These are phyloP conservation scores for Turnera subulata DNA, from an alignment of 345 rosid species.

Conservation along the genomic window DNA sequence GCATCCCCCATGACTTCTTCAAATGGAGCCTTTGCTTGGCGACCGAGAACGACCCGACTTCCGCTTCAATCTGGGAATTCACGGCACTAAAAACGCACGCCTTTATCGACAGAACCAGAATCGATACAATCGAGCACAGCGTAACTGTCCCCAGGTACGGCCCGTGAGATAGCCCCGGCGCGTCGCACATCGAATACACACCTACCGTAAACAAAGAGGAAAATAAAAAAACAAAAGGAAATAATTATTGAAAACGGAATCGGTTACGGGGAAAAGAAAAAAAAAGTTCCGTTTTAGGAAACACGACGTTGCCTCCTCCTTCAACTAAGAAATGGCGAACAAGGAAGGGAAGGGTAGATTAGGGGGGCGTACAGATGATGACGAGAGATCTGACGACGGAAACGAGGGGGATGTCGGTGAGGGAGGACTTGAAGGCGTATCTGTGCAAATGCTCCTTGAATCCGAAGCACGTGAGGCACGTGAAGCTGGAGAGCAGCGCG, in stretches of 20 bases:
- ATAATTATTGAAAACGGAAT: background rate
- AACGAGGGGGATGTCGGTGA: slow-evolving; percentile 79
- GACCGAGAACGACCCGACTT: slow-evolving; percentile 54
- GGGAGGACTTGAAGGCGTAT: slow-evolving; percentile 71
- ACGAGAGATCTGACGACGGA: slow-evolving; percentile 79
- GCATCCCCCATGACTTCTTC: slow-evolving; percentile 99
- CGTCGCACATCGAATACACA: slow-evolving; percentile 75
- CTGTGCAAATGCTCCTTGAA: slow-evolving; percentile 53
- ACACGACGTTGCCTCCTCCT: too few relatives aligned
- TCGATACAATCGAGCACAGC: slow-evolving; percentile 58
- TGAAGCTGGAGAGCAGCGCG: slow-evolving; percentile 68
- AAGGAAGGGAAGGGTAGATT: too few relatives aligned
- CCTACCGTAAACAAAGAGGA: slow-evolving; percentile 37
- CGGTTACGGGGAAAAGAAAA: background rate
- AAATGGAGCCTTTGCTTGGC: slow-evolving; percentile 73
- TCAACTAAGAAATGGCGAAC: too few relatives aligned
- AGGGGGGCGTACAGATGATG: slow-evolving; percentile 49
- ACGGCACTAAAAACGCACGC: slow-evolving; percentile 67
- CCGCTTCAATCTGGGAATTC: slow-evolving; percentile 65
- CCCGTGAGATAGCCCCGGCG: slow-evolving; percentile 76
- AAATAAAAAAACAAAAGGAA: background rate
- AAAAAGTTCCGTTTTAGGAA: background rate
- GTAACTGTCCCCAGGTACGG: slow-evolving; percentile 89
- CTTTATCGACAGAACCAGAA: slow-evolving; percentile 72
- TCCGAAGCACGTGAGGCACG: slow-evolving; percentile 63